Evolutionary conservation across 148 eudicot species (phyloP), one percentile per base, ranked within the genome.

Genomic region (Dysphania ambrosioides): DNA sequence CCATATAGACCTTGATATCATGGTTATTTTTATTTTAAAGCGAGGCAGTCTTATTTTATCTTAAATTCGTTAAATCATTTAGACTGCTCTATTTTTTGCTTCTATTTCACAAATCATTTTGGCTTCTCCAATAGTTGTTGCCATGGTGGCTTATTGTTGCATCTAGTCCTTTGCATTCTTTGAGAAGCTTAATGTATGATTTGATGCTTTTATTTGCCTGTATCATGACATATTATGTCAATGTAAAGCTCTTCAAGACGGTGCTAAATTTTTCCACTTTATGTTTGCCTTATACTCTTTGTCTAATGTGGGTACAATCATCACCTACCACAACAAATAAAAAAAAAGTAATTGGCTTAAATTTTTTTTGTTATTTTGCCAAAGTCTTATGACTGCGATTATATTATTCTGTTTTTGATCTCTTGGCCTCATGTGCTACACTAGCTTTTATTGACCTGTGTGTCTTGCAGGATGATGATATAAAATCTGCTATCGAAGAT

Each of bases 401-500:
- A 5, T 15, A 19, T 30, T 21, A 23, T 21, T 63, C n/a, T 36
- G n/a, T 21, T 65, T n/a, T 1, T 36, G 29, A 65, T 15, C 18
- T 4, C 16, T 47, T 47, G 53, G 53, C 53, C 53, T 16, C 5
- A n/a, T 47, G 53, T 47, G 53, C 53, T 47, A 47, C 53, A 3
- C 53, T 47, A 47, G 16, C 53, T 34, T 66, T 66, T 66, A 24
- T 64, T 38, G 42, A 3, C 36, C 77, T 72, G 21, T 40, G 36
- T 78, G 19, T 64, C 68, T 75, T 84, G 82, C 88, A 95, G 99
- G 99, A 90, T 76, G 91, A 87, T 34, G 97, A 92, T 77, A 84
- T 95, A 49, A 87, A 72, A 79, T 82, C 74, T 83, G 97, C 97
- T 62, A 88, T 95, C 59, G 99, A 95, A 88, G 97, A 95, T 88